phyloP scores from a whole-genome alignment of 192 early-diverging fungal genomes.

The Jimgerdemannia flammicorona region DNA sequence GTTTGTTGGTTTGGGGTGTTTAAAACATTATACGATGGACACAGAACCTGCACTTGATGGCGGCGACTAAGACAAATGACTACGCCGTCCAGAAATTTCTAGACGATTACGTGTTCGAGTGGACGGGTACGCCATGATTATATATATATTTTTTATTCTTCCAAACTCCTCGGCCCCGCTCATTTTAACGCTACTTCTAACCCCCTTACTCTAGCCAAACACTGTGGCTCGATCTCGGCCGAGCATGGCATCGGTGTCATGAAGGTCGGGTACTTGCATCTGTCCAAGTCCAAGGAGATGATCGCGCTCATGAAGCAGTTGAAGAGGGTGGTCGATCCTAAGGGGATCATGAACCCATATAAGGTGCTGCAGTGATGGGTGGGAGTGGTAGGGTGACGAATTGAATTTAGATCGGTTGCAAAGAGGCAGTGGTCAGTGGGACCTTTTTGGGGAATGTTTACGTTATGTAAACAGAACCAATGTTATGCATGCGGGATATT shows the following conservation, averaged over 20 bases:
- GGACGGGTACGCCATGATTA: conserved; percentile 52
- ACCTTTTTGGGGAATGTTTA: too few species aligned
- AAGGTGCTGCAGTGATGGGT: conserved; percentile 37
- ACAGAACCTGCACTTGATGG: conserved; percentile 90
- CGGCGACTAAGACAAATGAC: conserved; percentile 63
- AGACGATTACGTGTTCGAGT: conserved; percentile 89
- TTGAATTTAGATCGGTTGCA: background rate
- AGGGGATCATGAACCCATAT: conserved; percentile 78
- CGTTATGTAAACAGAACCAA: too few species aligned
- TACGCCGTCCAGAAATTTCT: conserved; percentile 61
- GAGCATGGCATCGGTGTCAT: conserved; percentile 84
- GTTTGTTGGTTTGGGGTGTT: conserved; percentile 7
- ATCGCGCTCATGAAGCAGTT: conserved; percentile 68
- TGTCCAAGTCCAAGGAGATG: conserved; percentile 65
- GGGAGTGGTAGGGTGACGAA: background rate
- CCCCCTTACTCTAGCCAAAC: conserved; percentile 23
- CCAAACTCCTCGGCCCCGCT: background rate
- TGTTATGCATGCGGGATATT: too few species aligned
- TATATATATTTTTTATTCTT: conserved; percentile 1
- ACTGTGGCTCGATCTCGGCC: conserved; percentile 71
- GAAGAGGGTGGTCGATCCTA: conserved; percentile 79
- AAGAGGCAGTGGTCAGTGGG: too few species aligned
- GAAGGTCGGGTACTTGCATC: conserved; percentile 56
- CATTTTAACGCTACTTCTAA: background rate
- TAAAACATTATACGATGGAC: conserved; percentile 2